Base-by-base conservation (phyloP, 306 rosid genomes). In the Prunus mume region DNA sequence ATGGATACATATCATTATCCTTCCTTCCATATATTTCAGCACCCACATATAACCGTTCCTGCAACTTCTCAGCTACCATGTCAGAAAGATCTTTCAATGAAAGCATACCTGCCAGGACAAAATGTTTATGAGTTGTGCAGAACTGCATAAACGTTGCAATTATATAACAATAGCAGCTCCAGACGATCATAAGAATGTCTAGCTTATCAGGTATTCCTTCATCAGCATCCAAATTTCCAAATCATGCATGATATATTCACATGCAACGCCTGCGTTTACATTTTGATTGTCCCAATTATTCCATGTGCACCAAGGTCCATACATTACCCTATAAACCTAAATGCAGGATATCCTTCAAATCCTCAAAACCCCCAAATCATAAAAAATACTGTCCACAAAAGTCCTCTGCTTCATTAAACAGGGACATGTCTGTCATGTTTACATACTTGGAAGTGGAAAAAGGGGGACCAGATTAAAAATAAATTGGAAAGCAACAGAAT, bases 41-140 rank as follows among this genome's bases (percentile, higher is more conserved):
- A 80, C 97, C 97, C 71, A 88, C 96, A 80, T 65, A 89, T 80
- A 92, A 63, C 47, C 30, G 71, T 12, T 85, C 79, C 80, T 88
- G 90, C 89, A 92, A 79, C 72, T 87, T 85, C 71, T 82, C 89
- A 83, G 89, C 90, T 84, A 95, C 80, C 72, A 85, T 71, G 67
- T 90, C 87, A 0, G 97, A 95, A 32, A 95, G 98, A 58, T 89
- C 98, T 86, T 80, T 95, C 89, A 95, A 84, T 60, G 97, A 86
- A 65, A 92, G 89, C 92, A 76, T 84, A 82, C 97, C 98, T 95
- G 86, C 80, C 73, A 69, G 38, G 80, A 43, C 46, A 85, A 73
- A 38, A 72, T 25, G 69, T 71, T 78, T 71, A 50, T 51, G 51
- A 85, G 52, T 41, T 47, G 20, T 27, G 70, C 32, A 61, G 55